Percentiles rank a stretch among this genome's conserved stretches.
phyloP scores from a whole-genome alignment of 306 rosid species.

The Quercus parvula region DNA sequence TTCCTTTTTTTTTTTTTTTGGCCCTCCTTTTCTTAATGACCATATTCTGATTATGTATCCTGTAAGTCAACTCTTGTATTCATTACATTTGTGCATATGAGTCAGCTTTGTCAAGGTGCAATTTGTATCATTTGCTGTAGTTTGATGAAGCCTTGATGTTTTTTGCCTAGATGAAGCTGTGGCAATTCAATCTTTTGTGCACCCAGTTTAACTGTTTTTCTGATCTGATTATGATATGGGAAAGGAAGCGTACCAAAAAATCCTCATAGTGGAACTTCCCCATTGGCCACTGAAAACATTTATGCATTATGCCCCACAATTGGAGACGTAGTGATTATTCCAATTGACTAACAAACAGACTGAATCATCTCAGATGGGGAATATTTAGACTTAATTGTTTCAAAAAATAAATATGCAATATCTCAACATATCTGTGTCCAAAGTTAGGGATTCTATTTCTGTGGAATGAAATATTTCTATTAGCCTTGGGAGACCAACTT shows the following conservation, averaged over 20 bases:
- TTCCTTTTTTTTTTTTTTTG: background rate
- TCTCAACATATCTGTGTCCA: background rate
- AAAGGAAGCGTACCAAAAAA: background rate
- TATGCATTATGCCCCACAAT: background rate
- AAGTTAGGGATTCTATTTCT: no score
- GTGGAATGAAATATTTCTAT: no score
- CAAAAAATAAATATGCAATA: background rate
- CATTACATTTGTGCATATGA: slow-evolving; percentile 87
- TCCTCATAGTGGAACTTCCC: background rate
- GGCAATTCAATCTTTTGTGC: slow-evolving; percentile 32
- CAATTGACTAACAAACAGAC: background rate
- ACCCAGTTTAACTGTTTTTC: slow-evolving; percentile 1
- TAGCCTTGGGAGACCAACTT: no score
- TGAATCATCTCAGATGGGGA: background rate
- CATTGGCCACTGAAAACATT: background rate
- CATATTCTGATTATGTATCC: slow-evolving; percentile 48
- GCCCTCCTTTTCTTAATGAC: slow-evolving; percentile 18
- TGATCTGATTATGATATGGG: background rate
- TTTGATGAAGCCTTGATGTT: slow-evolving; percentile 38
- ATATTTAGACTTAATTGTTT: background rate
- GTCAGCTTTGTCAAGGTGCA: slow-evolving; percentile 56
- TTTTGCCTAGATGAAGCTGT: slow-evolving; percentile 40
- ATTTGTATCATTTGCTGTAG: slow-evolving; percentile 56
- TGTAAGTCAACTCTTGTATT: slow-evolving; percentile 64
- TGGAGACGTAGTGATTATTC: background rate